A percentile compares a stretch with the other conserved stretches of the same genome.
Evolutionary conservation across 306 rosid species (phyloP).

Genomic region (Sindora glabra): DNA sequence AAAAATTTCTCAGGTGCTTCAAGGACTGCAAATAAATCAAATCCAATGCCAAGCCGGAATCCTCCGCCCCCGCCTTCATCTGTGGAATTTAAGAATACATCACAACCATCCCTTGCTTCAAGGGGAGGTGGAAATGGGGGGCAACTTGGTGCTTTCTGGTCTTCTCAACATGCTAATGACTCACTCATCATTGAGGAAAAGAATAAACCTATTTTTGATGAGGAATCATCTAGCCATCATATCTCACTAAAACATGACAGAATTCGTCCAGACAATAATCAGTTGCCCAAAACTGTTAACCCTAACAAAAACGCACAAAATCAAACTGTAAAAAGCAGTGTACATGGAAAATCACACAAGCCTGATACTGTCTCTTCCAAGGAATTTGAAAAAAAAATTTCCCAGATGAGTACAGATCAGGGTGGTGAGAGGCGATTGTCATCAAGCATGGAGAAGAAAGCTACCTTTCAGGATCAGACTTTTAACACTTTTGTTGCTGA

Average conservation of each 20-base stretch:
- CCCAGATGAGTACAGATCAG: constrained; percentile 31
- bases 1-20: constrained; percentile 46
- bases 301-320: constrained; percentile 29
- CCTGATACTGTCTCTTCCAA: constrained; percentile 35
- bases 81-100: constrained; percentile 49
- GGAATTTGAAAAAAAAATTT: constrained; percentile 59
- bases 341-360: constrained; percentile 40
- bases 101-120: constrained; percentile 44
- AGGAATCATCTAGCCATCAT: constrained; percentile 46
- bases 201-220: constrained; percentile 52
- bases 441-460: constrained; percentile 32
- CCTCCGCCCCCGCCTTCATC: constrained; percentile 75
- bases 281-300: constrained; percentile 36
- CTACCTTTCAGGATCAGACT: constrained; percentile 48
- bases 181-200: constrained; percentile 35
- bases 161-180: constrained; percentile 66
- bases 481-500: constrained; percentile 82
- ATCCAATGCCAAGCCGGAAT: constrained; percentile 62
- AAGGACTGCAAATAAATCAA: constrained; percentile 37
- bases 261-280: constrained; percentile 32
- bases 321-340: constrained; percentile 36
- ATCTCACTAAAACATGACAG: constrained; percentile 36
- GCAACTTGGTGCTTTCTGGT: constrained; percentile 88
- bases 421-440: constrained; percentile 27
- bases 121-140: constrained; percentile 55